A percentile compares a stretch with the other conserved stretches of the same genome.
Evolutionary conservation across 768 basidiomycete genomes (phyloP).

Genomic region (Thelephora ganbajun): DNA sequence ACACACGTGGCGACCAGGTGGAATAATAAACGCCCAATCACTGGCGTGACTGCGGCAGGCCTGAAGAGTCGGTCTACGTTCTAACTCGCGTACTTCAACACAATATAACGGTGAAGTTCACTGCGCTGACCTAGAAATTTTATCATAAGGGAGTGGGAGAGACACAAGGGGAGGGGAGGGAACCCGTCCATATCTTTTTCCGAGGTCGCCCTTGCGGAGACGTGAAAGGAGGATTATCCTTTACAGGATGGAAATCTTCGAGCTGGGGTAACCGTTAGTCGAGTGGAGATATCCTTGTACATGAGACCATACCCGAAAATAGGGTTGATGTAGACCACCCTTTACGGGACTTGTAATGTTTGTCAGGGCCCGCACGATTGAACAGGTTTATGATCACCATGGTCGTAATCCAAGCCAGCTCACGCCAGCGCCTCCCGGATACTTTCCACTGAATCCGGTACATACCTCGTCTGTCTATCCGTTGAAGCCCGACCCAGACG

Average conservation of each 20-base stretch:
- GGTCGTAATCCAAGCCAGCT: slow-evolving; percentile 87
- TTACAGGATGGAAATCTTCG: slow-evolving; percentile 74
- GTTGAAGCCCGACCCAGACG: background rate
- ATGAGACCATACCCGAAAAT: no score
- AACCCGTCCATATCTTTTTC: no score
- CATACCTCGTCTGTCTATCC: slow-evolving; percentile 48
- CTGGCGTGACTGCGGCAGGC: slow-evolving; percentile 16
- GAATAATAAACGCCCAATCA: no score
- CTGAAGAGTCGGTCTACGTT: slow-evolving; percentile 15
- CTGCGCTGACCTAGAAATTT: no score
- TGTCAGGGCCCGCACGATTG: no score
- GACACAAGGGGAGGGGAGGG: no score
- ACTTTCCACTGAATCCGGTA: slow-evolving; percentile 73
- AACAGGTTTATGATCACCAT: slow-evolving; percentile 40
- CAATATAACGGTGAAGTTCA: slow-evolving; percentile 10
- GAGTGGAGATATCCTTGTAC: background rate
- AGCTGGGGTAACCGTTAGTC: slow-evolving; percentile 36
- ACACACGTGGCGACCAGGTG: no score
- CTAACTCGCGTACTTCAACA: slow-evolving; percentile 1
- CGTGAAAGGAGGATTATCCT: no score
- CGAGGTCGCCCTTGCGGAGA: no score
- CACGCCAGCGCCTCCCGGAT: slow-evolving; percentile 67
- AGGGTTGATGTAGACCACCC: no score
- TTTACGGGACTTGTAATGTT: no score
- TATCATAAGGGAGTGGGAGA: no score